Conservation (phyloP, 176 grass and related monocot species). For the Musa acuminata region DNA sequence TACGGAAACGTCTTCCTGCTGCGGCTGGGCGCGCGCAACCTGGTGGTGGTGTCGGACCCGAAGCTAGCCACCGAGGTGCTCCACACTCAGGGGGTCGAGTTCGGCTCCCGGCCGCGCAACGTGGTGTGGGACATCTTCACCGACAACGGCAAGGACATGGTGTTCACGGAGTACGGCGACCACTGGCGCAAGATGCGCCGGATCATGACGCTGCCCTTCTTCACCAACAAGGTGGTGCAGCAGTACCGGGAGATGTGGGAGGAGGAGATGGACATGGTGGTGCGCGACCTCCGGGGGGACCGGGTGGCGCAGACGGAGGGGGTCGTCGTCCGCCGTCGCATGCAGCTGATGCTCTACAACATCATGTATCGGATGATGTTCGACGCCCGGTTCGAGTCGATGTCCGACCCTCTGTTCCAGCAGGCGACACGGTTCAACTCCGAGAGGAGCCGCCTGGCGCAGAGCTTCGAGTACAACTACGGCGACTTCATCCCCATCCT, state of each 20-base stretch:
- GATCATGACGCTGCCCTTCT: constrained; percentile 24
- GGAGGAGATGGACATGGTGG: constrained; percentile 23
- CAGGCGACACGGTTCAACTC: constrained; percentile 23
- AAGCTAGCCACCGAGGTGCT: constrained; percentile 17
- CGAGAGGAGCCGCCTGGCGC: constrained; percentile 19
- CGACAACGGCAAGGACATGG: constrained; percentile 13
- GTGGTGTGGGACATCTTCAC: constrained; percentile 24
- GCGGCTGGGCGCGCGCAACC: constrained; percentile 10
- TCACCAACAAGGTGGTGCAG: constrained; percentile 23
- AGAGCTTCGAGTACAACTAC: constrained; percentile 30
- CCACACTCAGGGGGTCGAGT: constrained; percentile 20
- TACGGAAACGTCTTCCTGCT: constrained; percentile 14
- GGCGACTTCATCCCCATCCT: constrained; percentile 25
- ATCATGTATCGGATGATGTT: constrained; percentile 25
- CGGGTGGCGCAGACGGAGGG: not conserved
- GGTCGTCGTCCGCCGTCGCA: constrained; percentile 7
- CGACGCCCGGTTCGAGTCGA: constrained; percentile 17
- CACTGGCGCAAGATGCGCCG: constrained; percentile 26
- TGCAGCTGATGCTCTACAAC: constrained; percentile 26
- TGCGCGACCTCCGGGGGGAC: not conserved
- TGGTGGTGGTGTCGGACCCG: constrained; percentile 21
- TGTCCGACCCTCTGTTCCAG: constrained; percentile 7
- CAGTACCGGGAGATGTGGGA: constrained; percentile 19
- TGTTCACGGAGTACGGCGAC: constrained; percentile 24
- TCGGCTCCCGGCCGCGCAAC: constrained; percentile 23